A percentile compares a stretch with the other conserved stretches of the same genome.
Conservation (phyloP, 129 eudicot genomes). For the Oenanthe sinensis region DNA sequence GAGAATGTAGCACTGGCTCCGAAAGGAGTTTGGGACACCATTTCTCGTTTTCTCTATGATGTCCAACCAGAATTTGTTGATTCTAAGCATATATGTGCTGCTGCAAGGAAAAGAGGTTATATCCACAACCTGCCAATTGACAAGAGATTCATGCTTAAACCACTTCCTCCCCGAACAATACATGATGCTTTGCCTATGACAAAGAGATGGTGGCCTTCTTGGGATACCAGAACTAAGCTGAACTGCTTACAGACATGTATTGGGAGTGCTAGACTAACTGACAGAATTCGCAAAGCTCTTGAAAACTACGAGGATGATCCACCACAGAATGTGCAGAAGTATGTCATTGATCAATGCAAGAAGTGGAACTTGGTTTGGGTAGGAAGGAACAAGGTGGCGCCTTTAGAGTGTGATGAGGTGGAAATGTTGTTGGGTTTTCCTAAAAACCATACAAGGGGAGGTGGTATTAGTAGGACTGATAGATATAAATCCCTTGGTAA, state of each 20-base stretch:
- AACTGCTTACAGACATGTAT: slow-evolving; percentile 75
- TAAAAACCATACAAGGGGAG: slow-evolving; percentile 84
- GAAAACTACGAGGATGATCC: slow-evolving; percentile 62
- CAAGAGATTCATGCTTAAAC: slow-evolving; percentile 65
- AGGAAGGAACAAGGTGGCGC: slow-evolving; percentile 84
- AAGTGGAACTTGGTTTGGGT: slow-evolving; percentile 97
- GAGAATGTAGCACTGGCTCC: slow-evolving; percentile 96
- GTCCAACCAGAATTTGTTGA: slow-evolving; percentile 87
- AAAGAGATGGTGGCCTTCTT: slow-evolving; percentile 79
- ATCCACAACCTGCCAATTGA: slow-evolving; percentile 71
- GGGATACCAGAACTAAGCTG: slow-evolving; percentile 70
- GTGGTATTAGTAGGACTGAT: slow-evolving; percentile 84
- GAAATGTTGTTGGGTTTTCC: slow-evolving; percentile 89
- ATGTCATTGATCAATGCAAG: slow-evolving; percentile 56
- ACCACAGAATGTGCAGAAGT: slow-evolving; percentile 49
- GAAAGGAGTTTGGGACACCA: slow-evolving; percentile 90
- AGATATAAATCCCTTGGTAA: slow-evolving; percentile 84
- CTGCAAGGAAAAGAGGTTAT: slow-evolving; percentile 81
- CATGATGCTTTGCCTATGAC: slow-evolving; percentile 74
- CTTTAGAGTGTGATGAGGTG: slow-evolving; percentile 83
- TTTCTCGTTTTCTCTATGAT: slow-evolving; percentile 59
- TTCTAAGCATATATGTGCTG: slow-evolving; percentile 71
- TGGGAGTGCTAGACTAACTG: slow-evolving; percentile 64
- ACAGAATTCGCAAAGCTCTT: slow-evolving; percentile 64
- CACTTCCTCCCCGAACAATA: slow-evolving; percentile 73